Evolutionary conservation across 371 early-diverging fungal species (phyloP).

Genomic region (Rhizomucor miehei): DNA sequence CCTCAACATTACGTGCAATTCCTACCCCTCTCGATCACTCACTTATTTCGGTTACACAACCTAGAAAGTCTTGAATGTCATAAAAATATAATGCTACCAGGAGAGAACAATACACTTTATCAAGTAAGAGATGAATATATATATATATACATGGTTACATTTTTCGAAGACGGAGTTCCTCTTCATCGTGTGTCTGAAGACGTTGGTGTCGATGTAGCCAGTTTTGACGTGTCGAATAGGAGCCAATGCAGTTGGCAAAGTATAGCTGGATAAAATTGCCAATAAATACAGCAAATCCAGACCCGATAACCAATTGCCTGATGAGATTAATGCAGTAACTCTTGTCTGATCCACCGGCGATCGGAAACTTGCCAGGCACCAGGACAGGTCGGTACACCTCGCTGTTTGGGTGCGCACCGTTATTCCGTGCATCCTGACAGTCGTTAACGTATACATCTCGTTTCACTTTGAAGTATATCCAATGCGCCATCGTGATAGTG

Average conservation of each 20-base stretch:
- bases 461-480: conserved; percentile 36
- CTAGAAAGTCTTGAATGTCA: too few species aligned
- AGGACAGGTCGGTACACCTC: conserved; percentile 19
- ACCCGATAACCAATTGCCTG: conserved; percentile 19
- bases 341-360: conserved; percentile 40
- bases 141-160: neutral
- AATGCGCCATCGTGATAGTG: conserved; percentile 26
- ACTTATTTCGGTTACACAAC: too few species aligned
- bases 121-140: too few species aligned
- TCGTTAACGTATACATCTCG: conserved; percentile 30
- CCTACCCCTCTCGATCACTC: too few species aligned
- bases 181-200: conserved; percentile 7
- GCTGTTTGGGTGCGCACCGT: conserved; percentile 9
- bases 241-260: conserved; percentile 16
- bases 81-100: too few species aligned
- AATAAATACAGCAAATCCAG: conserved; percentile 27
- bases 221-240: conserved; percentile 14
- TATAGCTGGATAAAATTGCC: conserved; percentile 31
- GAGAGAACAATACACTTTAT: neutral
- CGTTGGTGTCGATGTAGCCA: conserved; percentile 16
- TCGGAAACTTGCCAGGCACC: conserved; percentile 22
- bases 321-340: conserved; percentile 24
- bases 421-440: conserved; percentile 25
- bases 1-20: too few species aligned
- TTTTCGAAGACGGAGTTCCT: conserved; percentile 7